phyloP scores from a whole-genome alignment of 768 basidiomycete species.

The Zangia roseola region DNA sequence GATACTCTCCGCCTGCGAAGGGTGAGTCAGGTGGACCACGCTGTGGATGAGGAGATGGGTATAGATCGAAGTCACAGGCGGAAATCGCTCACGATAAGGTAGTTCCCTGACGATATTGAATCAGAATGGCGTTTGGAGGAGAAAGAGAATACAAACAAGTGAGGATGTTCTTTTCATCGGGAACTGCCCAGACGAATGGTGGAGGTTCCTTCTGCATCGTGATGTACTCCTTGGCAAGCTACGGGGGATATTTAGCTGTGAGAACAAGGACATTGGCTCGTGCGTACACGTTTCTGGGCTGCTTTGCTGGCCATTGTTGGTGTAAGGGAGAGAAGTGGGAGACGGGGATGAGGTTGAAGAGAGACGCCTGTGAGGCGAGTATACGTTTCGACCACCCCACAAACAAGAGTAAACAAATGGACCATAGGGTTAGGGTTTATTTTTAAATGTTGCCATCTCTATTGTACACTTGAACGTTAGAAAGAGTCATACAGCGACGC shows the following conservation, averaged over 20 bases:
- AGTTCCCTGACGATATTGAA: conserved; percentile 71
- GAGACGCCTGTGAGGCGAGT: conserved; percentile 26
- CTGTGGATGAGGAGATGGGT: conserved; percentile 37
- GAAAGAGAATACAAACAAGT: conserved; percentile 62
- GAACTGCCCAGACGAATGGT: conserved; percentile 92
- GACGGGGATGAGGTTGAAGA: conserved; percentile 23
- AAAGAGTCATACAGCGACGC: background rate
- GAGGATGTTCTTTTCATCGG: conserved; percentile 97
- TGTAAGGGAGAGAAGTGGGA: background rate
- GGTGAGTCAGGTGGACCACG: conserved; percentile 94
- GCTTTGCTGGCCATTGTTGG: conserved; percentile 77
- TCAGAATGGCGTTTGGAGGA: conserved; percentile 11
- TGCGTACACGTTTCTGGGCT: conserved; percentile 77
- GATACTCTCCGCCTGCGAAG: conserved; percentile 90
- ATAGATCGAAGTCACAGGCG: background rate
- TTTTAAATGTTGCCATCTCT: conserved; percentile 16
- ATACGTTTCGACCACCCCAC: conserved; percentile 24
- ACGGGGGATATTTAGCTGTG: conserved; percentile 6
- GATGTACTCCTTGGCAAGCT: conserved; percentile 88
- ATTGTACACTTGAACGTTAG: background rate
- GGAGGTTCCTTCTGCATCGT: conserved; percentile 92
- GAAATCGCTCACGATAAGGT: conserved; percentile 70
- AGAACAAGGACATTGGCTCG: conserved; percentile 14
- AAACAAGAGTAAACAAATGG: conserved; percentile 25
- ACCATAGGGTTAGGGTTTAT: conserved; percentile 23